Evolutionary conservation across 768 basidiomycete genomes (phyloP).

Genomic region (Leccinum longicurvipes): DNA sequence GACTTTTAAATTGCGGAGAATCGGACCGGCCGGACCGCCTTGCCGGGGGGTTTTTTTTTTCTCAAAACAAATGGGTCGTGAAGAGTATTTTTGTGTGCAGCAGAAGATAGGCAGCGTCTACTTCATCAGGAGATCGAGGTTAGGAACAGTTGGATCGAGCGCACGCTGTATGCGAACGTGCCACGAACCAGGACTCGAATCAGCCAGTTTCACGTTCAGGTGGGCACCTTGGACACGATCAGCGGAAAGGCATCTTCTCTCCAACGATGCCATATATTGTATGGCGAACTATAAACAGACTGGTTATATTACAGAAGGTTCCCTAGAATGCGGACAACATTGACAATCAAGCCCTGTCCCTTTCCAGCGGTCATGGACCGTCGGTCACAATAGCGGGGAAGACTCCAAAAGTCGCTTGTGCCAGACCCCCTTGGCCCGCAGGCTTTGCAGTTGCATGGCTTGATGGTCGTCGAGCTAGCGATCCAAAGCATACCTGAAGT

Average conservation of each 20-base stretch:
- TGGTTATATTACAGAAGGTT: background rate
- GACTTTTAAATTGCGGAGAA: background rate
- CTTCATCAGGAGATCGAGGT: background rate
- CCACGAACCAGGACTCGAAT: background rate
- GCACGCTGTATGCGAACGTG: background rate
- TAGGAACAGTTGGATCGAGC: background rate
- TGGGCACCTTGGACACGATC: background rate
- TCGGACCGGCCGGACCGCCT: background rate
- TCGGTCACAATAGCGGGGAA: background rate
- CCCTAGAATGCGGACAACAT: no score
- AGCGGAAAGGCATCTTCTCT: background rate
- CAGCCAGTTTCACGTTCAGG: no score
- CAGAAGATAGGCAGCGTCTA: background rate
- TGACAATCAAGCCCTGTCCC: background rate
- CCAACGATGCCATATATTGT: background rate
- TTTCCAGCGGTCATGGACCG: background rate
- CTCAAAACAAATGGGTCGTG: no score
- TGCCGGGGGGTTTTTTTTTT: no score
- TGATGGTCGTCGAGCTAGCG: no score
- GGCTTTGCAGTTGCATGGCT: conserved; percentile 4
- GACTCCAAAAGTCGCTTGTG: conserved; percentile 3
- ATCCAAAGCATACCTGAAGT: no score
- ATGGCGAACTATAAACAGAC: background rate
- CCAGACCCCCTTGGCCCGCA: background rate
- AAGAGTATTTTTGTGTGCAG: no score